Conservation (phyloP, 2,329 filamentous ascomycete genomes). For the Microsporum ferrugineum region DNA sequence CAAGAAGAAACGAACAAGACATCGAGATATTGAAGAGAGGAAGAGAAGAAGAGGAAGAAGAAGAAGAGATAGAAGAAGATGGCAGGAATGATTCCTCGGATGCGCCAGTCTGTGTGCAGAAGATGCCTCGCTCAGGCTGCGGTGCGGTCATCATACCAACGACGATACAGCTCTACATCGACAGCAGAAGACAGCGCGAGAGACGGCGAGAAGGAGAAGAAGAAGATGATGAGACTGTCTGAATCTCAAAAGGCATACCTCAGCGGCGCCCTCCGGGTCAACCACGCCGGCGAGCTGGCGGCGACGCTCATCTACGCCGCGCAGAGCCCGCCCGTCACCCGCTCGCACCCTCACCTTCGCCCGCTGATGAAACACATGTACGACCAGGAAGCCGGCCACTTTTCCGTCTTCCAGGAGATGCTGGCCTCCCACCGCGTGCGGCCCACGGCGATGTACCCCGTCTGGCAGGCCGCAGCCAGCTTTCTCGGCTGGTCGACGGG, state of each 20-base stretch:
- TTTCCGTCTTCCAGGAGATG: conserved; percentile 72
- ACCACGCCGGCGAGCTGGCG: conserved; percentile 95
- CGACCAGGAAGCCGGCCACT: conserved; percentile 83
- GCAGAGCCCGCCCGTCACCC: conserved; percentile 70
- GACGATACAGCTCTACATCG: conserved; percentile 7
- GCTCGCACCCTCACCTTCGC: conserved; percentile 72
- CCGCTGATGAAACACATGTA: conserved; percentile 97
- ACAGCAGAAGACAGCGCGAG: conserved; percentile 14
- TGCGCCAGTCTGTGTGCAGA: conserved; percentile 1
- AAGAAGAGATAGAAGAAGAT: background rate
- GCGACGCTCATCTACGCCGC: conserved; percentile 87
- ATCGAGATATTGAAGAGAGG: background rate
- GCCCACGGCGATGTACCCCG: conserved; percentile 80
- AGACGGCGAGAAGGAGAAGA: conserved; percentile 7
- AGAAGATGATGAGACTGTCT: conserved; percentile 47
- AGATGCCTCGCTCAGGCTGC: conserved; percentile 4
- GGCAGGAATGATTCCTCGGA: background rate
- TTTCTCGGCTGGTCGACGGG: conserved; percentile 83
- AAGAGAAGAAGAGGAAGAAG: background rate
- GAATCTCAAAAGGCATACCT: conserved; percentile 62
- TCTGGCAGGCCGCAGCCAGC: conserved; percentile 74
- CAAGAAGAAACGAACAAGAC: background rate
- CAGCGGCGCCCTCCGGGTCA: conserved; percentile 75
- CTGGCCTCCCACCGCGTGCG: conserved; percentile 79
- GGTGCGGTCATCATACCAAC: background rate